phyloP scores from a whole-genome alignment of 148 eudicot species.

The Beta vulgaris region DNA sequence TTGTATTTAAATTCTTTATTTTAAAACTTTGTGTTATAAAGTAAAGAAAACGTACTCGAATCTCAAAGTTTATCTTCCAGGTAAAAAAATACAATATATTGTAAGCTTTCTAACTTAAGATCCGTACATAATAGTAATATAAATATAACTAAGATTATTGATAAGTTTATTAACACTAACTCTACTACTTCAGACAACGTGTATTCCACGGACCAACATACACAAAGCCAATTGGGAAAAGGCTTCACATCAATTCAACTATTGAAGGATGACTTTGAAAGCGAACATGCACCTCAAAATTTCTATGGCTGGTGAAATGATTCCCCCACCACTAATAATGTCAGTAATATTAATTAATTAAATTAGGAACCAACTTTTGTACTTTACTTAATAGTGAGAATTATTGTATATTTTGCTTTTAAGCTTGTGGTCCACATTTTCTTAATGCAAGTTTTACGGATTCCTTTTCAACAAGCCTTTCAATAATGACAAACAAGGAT shows the following conservation, averaged over 20 bases:
- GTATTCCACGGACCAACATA: not conserved
- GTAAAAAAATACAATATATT: too few species aligned
- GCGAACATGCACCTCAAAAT: conserved; percentile 21
- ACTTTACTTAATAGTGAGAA: not conserved
- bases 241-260: not conserved
- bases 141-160: too few species aligned
- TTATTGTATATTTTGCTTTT: conserved; percentile 8
- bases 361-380: conserved; percentile 14
- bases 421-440: conserved; percentile 38
- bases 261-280: conserved; percentile 6
- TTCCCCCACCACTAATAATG: conserved; percentile 30
- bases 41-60: too few species aligned
- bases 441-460: conserved; percentile 38
- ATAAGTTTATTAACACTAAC: too few species aligned
- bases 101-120: too few species aligned
- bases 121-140: too few species aligned
- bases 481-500: conserved; percentile 4
- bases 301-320: conserved; percentile 22
- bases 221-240: not conserved
- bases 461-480: conserved; percentile 23
- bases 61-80: too few species aligned
- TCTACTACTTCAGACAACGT: not conserved
- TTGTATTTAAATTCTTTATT: too few species aligned
- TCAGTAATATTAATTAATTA: not conserved
- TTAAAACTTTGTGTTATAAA: too few species aligned